Evolutionary conservation across 192 early-diverging fungal species (phyloP), one percentile per base, ranked within the genome.

Genomic region (Coemansia aciculifera): DNA sequence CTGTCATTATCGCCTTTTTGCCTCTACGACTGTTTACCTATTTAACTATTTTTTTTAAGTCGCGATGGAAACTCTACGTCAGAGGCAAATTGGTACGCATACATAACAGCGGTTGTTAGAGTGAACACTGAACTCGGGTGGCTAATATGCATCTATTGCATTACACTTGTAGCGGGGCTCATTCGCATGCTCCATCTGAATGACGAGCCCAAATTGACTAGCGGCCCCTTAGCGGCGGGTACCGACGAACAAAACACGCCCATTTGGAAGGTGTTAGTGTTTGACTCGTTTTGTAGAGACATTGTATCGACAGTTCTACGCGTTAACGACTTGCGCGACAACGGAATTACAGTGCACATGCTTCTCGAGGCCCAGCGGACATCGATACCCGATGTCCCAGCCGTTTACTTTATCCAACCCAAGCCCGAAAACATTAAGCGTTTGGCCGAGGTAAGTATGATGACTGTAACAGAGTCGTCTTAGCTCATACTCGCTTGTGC

Each of bases 271-370:
- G 95, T 98, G 5, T 78, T 99, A 42, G 86, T 99, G 34, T 96
- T 98, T 82, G 98, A 99, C 80, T 81, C 88, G 67, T 90, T 92
- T 69, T 93, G 94, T 36, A 93, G 93, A 60, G 94, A 97, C 78
- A 87, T 98, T 59, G 96, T 99, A 59, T 98, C 96, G 19, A 97
- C 96, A n/a, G 87, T 98, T 11, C 84, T 98, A 51, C 93, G 94
- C 56, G 93, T 99, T 6, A 95, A 93, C 74, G 94, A 99, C 74
- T 85, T 99, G 64, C 89, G 98, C 36, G 94, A 96, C 59, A 90
- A 91, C 76, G 98, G 98, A 37, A 88, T 99, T 23, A 99, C 98
- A 0, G 93, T 99, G 39, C 96, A 99, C 68, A 98, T 99, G 98
- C 87, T 88, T 7, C 79, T 99, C 42, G 87, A 85, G 49, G 86